Percentiles rank a stretch among this genome's conserved stretches.
These are phyloP conservation scores for Trichoderma afroharzianum DNA, from an alignment of 2,329 filamentous ascomycete genomes.

Conservation along the genomic window DNA sequence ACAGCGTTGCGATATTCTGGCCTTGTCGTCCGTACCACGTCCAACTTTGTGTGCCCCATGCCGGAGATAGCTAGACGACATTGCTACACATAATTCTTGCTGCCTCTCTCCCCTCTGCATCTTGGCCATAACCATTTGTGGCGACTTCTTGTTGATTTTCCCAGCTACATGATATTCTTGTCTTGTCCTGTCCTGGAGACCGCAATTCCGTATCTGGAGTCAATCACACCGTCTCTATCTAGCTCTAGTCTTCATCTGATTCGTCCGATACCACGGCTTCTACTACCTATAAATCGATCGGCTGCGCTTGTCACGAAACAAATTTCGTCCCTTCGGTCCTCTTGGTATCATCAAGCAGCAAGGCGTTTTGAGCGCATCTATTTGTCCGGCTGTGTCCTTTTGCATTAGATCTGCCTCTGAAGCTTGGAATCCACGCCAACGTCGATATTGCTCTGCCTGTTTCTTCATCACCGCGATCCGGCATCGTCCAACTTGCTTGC, in stretches of 20 bases:
- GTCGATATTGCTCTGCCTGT: not conserved
- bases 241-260: not conserved
- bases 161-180: not conserved
- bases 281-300: not conserved
- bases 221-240: not conserved
- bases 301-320: not conserved
- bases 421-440: not conserved
- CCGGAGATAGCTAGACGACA: slow-evolving; percentile 8
- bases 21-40: slow-evolving; percentile 3
- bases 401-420: not conserved
- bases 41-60: slow-evolving; percentile 3
- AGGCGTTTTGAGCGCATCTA: not conserved
- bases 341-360: not conserved
- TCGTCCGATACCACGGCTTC: not conserved
- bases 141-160: not conserved
- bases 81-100: slow-evolving; percentile 3
- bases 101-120: not conserved
- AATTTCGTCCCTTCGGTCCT: not conserved
- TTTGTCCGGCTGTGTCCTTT: not conserved
- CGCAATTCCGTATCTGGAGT: not conserved
- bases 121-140: not conserved
- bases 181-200: not conserved
- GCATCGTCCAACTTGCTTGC: not conserved
- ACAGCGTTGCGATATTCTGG: slow-evolving; percentile 3
- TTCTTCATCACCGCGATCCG: not conserved